phyloP scores from a whole-genome alignment of 257 asterid species.

The Solanum dulcamara region DNA sequence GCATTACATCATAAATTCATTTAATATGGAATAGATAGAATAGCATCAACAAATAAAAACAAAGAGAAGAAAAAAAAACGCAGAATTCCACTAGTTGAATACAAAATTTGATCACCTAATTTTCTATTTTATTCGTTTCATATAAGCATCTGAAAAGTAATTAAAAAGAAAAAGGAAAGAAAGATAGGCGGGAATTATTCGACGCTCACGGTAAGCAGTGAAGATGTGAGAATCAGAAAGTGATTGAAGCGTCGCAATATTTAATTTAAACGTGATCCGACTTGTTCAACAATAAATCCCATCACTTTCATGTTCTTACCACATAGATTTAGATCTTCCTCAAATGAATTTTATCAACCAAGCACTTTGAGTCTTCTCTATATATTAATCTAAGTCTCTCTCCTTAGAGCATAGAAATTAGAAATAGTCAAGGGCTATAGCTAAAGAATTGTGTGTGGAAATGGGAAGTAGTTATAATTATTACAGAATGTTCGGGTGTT shows the following conservation, averaged over 20 bases:
- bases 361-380: not conserved
- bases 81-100: not conserved
- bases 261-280: not conserved
- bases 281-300: not conserved
- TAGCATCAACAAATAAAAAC: not conserved
- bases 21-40: too few species aligned
- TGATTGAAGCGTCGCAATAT: not conserved
- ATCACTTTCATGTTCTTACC: not conserved
- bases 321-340: not conserved
- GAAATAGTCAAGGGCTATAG: too few species aligned
- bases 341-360: not conserved
- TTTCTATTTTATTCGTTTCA: not conserved
- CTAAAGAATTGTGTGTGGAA: not conserved
- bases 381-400: not conserved
- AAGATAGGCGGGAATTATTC: not conserved
- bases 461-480: conserved; percentile 90
- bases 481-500: conserved; percentile 86
- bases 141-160: not conserved
- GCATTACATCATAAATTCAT: too few species aligned
- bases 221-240: not conserved
- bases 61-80: not conserved
- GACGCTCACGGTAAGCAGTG: not conserved
- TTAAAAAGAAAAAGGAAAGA: not conserved
- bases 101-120: not conserved
- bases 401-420: not conserved